Base-by-base conservation (phyloP, 148 eudicot genomes). In the Rheum nobile region DNA sequence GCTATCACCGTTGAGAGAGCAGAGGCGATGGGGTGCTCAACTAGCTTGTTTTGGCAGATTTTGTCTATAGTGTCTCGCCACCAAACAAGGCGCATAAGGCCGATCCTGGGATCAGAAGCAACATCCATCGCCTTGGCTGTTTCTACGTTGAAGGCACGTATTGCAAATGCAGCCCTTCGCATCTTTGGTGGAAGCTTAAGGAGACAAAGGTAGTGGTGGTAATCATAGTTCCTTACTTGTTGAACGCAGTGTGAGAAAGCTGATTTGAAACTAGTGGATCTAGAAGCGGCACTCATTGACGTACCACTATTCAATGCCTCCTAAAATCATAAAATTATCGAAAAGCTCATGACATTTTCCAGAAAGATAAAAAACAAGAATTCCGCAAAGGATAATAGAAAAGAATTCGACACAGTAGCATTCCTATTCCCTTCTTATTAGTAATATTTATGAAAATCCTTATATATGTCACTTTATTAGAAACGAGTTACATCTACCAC, bases 71-170 rank as follows among this genome's bases (percentile, higher is more conserved):
- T 85, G 76, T 92, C 96, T 81, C 86, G 93, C 98, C 98, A 92
- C 98, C 98, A 92, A 39, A 92, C 81, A 26, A 92, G 86, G 50
- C 98, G 98, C 98, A 92, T 90, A 19, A 90, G 90, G 75, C 98
- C 98, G 26, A 94, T 94, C 82, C 85, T 85, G 50, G 98, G 98
- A 81, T 94, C 91, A 43, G 97, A 94, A 61, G 98, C 95, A 71
- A 94, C 87, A 74, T 94, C 98, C 97, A 94, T 91, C 28, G 97
- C 98, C 83, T 85, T 84, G 71, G 98, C 85, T 39, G 98, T 91
- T 78, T 94, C 98, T 1, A 91, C 90, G 48, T 94, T 94, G 79
- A 94, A 94, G 69, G 98, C 98, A 41, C 97, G 97, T 54, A 94
- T 90, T 43, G 96, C 98, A 82, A 94, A 89, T 43, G 92, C 98